Evolutionary conservation across 805 yeast species (phyloP), one percentile per base, ranked within the genome.

Genomic region (Ogataea wickerhamii): DNA sequence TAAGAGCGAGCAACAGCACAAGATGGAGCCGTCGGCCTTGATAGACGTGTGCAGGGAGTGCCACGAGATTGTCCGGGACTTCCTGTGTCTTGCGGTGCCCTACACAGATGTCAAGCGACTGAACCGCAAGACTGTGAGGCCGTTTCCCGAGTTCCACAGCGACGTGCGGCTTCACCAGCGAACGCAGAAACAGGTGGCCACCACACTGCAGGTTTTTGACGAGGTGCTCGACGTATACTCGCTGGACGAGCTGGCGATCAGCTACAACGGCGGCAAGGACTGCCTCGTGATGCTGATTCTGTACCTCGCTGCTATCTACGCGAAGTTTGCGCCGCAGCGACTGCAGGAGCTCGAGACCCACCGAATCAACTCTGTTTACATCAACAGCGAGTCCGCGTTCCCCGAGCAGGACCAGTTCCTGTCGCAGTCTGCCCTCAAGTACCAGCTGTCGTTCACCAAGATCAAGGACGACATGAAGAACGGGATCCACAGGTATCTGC

Each of bases 201-300:
- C 43, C 13, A 40, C 64, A 0, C 43, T 52, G 18, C 24, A 37
- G 1, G 42, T 56, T 12, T 48, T 51, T 32, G 11, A 36, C 12
- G 40, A 46, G 8, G 44, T 50, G 3, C 40, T 63, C 5, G 42
- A 53, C 0, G 32, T 38, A 18, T 57, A 53, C 40, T 40, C 46
- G 2, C 37, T 65, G 11, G 65, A 70, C 10, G 80, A 82, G 41
- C 62, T 85, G 3, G 82, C 97, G 0, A 69, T 93, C 11, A 84
- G 95, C 2, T 93, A 83, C 60, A 93, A 93, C 57, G 98, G 98
- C 8, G 98, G 98, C 2, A 93, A 93, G 56, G 98, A 93, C 63
- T 93, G 98, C 53, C 74, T 89, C 32, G 97, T 89, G 22, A 78
- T 91, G 82, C 70, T 93, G 38, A 67, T 87, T 12, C 55, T 93